Percentiles rank a stretch among this genome's conserved stretches.
Conservation (phyloP, 805 yeast species). For the Grigorovia yakushimaensis region DNA sequence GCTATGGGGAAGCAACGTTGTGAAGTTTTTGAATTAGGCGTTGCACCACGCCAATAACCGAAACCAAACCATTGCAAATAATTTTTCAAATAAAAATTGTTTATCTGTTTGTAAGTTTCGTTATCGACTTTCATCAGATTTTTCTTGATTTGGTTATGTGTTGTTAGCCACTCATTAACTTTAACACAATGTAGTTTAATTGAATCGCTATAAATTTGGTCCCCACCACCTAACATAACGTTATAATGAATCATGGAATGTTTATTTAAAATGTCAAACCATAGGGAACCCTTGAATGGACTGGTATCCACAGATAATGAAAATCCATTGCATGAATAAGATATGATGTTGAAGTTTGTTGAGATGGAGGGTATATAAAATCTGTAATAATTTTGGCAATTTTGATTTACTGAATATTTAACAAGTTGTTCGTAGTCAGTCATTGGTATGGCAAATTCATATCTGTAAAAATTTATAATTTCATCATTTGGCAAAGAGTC, state of each 20-base stretch:
- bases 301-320: slow-evolving; percentile 61
- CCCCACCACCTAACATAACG: slow-evolving; percentile 97
- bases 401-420: slow-evolving; percentile 48
- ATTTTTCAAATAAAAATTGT: slow-evolving; percentile 57
- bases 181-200: slow-evolving; percentile 48
- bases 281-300: slow-evolving; percentile 62
- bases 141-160: slow-evolving; percentile 41
- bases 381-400: slow-evolving; percentile 37
- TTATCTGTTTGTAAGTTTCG: slow-evolving; percentile 45
- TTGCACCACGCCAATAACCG: slow-evolving; percentile 71
- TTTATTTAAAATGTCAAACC: slow-evolving; percentile 73
- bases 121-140: slow-evolving; percentile 35
- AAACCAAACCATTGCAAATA: slow-evolving; percentile 84
- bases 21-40: slow-evolving; percentile 45
- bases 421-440: slow-evolving; percentile 47
- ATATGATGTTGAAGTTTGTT: slow-evolving; percentile 71
- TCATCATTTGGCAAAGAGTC: slow-evolving; percentile 21
- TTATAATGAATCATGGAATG: slow-evolving; percentile 65
- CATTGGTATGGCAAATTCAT: slow-evolving; percentile 42
- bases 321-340: slow-evolving; percentile 88
- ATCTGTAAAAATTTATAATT: slow-evolving; percentile 56
- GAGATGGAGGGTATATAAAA: slow-evolving; percentile 58
- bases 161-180: slow-evolving; percentile 55
- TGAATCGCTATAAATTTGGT: slow-evolving; percentile 84
- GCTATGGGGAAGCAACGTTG: slow-evolving; percentile 67